Percentiles rank a stretch among this genome's conserved stretches.
Evolutionary conservation across 805 yeast species (phyloP).

Genomic region (Saccharomyces jurei): DNA sequence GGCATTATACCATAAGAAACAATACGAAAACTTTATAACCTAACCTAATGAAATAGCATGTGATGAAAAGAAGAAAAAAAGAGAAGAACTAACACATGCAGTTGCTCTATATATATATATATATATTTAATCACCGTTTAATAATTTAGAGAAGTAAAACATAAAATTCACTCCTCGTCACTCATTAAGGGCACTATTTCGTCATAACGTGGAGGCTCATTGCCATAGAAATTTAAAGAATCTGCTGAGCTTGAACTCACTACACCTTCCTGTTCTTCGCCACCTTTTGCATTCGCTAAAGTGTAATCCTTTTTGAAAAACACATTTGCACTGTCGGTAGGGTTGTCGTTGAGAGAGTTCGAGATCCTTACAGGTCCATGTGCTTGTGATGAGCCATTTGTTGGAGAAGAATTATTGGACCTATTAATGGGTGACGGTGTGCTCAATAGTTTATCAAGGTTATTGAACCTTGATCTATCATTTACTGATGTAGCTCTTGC

Average conservation of each 20-base stretch:
- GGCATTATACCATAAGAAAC: not conserved
- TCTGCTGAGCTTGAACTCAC: not conserved
- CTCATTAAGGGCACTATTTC: slow-evolving; percentile 22
- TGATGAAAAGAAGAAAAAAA: not conserved
- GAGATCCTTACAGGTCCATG: not conserved
- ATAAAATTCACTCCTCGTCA: slow-evolving; percentile 11
- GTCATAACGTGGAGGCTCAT: slow-evolving; percentile 31
- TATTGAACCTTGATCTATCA: slow-evolving; percentile 10
- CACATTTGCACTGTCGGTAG: not conserved
- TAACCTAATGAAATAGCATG: not conserved
- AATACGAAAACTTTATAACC: not conserved
- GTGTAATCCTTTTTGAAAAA: slow-evolving; percentile 6
- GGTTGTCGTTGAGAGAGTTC: not conserved
- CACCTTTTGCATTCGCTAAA: not conserved
- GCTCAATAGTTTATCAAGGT: slow-evolving; percentile 16
- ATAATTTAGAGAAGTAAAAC: not conserved
- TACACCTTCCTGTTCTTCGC: not conserved
- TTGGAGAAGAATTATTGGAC: not conserved
- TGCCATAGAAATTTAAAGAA: not conserved
- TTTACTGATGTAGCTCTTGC: slow-evolving; percentile 4
- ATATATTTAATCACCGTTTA: not conserved
- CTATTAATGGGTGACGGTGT: not conserved
- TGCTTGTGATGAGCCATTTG: slow-evolving; percentile 1
- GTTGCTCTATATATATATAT: not conserved
- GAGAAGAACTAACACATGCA: not conserved